These are phyloP conservation scores for Gaeumannomyces tritici DNA, from an alignment of 2,329 filamentous ascomycete species.

Conservation along the genomic window DNA sequence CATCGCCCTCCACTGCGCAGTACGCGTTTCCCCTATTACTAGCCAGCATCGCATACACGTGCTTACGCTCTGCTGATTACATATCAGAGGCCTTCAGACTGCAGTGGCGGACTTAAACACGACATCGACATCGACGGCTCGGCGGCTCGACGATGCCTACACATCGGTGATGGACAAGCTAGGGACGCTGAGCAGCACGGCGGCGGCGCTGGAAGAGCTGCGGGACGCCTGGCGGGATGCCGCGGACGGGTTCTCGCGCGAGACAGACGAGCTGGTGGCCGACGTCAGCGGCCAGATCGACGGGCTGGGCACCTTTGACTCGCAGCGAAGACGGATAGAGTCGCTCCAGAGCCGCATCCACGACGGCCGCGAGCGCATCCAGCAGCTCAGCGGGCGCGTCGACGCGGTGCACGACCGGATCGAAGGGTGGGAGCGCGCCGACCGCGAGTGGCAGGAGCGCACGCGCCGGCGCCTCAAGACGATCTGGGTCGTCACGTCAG, in stretches of 20 bases:
- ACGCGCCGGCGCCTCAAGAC: constrained; percentile 53
- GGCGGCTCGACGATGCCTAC: constrained; percentile 64
- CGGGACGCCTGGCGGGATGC: constrained; percentile 49
- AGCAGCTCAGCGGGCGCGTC: constrained; percentile 51
- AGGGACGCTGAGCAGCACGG: constrained; percentile 51
- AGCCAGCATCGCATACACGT: not conserved
- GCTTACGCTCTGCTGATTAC: not conserved
- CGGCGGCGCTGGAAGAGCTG: constrained; percentile 57
- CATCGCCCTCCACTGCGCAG: not conserved
- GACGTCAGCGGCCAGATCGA: constrained; percentile 54
- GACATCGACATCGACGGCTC: constrained; percentile 53
- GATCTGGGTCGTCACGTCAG: constrained; percentile 51
- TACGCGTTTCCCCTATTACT: not conserved
- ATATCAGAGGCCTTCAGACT: constrained; percentile 37
- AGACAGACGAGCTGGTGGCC: constrained; percentile 46
- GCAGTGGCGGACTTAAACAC: constrained; percentile 44
- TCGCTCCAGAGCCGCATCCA: constrained; percentile 52
- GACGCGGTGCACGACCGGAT: constrained; percentile 54
- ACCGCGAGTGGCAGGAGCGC: constrained; percentile 58
- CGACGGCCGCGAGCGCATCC: constrained; percentile 48
- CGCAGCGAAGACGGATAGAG: constrained; percentile 55
- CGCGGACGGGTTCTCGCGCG: constrained; percentile 47
- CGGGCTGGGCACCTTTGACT: constrained; percentile 50
- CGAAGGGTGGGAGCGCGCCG: constrained; percentile 57
- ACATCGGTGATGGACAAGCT: constrained; percentile 64